Percentiles rank a stretch among this genome's conserved stretches.
These are phyloP conservation scores for Globisporangium spiculum DNA, from an alignment of 352 stramenopile genomes.

Conservation along the genomic window DNA sequence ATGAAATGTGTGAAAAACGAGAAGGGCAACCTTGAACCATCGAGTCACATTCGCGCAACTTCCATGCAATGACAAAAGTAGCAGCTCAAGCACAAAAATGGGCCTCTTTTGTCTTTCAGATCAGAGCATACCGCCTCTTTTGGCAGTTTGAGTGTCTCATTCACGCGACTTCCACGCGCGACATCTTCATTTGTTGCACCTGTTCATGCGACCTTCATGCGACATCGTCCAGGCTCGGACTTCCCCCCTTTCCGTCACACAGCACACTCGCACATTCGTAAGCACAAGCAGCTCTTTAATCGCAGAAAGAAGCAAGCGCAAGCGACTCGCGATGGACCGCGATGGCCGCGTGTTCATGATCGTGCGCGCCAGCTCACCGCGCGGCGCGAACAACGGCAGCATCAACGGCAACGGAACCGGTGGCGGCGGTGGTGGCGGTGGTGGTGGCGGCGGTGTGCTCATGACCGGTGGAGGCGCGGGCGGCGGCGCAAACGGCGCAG, in stretches of 20 bases:
- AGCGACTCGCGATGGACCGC: constrained; percentile 23
- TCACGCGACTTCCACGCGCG: constrained; percentile 3
- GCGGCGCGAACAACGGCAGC: constrained; percentile 22
- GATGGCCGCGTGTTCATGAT: constrained; percentile 78
- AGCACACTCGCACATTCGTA: not conserved
- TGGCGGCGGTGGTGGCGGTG: not conserved
- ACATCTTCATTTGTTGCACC: not conserved
- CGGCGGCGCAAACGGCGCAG: constrained; percentile 19
- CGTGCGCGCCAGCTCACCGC: constrained; percentile 57
- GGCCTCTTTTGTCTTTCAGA: no score
- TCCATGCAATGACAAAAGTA: no score
- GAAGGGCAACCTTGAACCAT: not conserved
- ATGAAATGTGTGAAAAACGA: not conserved
- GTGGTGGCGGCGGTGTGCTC: not conserved
- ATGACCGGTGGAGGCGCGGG: not conserved
- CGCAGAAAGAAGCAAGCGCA: not conserved
- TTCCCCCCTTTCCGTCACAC: not conserved
- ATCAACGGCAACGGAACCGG: not conserved
- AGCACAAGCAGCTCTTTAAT: not conserved
- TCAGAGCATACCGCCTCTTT: no score
- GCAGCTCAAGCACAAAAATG: no score
- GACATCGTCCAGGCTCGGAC: not conserved
- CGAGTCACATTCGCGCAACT: not conserved
- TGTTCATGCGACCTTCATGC: not conserved
- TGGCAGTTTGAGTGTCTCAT: not conserved